These are phyloP conservation scores for Fusarium sp. DNA, from an alignment of 2,329 filamentous ascomycete species.

Conservation along the genomic window DNA sequence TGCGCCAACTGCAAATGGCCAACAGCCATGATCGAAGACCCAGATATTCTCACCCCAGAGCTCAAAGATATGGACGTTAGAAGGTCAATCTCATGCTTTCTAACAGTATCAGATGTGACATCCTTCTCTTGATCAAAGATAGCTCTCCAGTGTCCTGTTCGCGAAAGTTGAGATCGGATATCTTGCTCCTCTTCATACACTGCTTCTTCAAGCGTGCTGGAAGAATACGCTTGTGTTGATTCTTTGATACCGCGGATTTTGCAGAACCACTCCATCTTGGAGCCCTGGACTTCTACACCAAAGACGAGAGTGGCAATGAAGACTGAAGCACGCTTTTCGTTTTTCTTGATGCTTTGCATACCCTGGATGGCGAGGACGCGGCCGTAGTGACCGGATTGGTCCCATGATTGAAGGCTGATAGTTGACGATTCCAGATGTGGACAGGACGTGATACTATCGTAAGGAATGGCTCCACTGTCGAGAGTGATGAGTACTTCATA, in stretches of 20 bases:
- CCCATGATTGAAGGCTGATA: conserved; percentile 12
- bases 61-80: conserved; percentile 21
- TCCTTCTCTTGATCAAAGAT: conserved; percentile 20
- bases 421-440: conserved; percentile 11
- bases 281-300: conserved; percentile 4
- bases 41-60: conserved; percentile 14
- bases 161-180: not conserved
- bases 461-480: conserved; percentile 13
- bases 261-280: conserved; percentile 25
- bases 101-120: not conserved
- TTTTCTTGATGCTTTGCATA: conserved; percentile 29
- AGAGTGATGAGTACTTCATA: conserved; percentile 17
- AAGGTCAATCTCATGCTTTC: conserved; percentile 25
- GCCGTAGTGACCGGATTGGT: conserved; percentile 15
- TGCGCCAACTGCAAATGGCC: conserved; percentile 24
- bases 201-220: not conserved
- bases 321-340: conserved; percentile 22
- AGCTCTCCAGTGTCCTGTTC: conserved; percentile 11
- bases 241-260: conserved; percentile 17
- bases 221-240: not conserved
- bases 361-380: conserved; percentile 22
- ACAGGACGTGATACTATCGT: conserved; percentile 19
- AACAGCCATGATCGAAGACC: conserved; percentile 9
- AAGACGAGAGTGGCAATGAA: conserved; percentile 25
- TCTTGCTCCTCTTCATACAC: conserved; percentile 26